Conservation (phyloP, 2,329 filamentous ascomycete species). For the Apiospora sp. region DNA sequence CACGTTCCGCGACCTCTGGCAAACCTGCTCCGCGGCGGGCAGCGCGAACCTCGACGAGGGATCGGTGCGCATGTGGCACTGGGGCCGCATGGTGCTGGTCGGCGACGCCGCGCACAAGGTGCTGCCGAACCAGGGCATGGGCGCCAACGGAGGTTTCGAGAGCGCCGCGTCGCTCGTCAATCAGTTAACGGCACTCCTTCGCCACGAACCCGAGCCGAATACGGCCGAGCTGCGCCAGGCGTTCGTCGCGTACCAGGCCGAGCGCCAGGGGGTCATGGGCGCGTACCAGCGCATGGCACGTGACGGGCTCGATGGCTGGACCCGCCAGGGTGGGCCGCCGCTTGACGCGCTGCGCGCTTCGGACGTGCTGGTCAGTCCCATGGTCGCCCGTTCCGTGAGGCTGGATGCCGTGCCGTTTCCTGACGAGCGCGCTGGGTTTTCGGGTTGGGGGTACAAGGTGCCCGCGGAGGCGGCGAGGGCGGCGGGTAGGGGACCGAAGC, state of each 20-base stretch:
- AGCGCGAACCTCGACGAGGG: constrained; percentile 45
- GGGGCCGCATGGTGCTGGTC: constrained; percentile 42
- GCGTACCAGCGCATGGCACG: constrained; percentile 1
- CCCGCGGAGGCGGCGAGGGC: constrained; percentile 10
- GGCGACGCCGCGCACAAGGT: constrained; percentile 47
- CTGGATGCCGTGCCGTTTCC: constrained; percentile 4
- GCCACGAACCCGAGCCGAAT: neutral
- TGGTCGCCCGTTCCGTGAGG: neutral
- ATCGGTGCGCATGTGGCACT: constrained; percentile 40
- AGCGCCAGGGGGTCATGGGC: constrained; percentile 2
- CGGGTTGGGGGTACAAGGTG: neutral
- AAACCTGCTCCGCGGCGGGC: constrained; percentile 15
- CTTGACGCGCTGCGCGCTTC: neutral
- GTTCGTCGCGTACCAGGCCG: neutral
- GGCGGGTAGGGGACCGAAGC: neutral
- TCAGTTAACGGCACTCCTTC: neutral
- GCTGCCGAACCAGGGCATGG: constrained; percentile 41
- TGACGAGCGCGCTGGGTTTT: neutral
- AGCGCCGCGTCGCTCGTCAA: neutral
- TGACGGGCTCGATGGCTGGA: constrained; percentile 4
- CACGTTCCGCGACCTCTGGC: neutral
- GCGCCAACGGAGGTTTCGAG: constrained; percentile 37
- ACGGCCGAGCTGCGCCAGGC: neutral
- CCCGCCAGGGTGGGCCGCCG: neutral
- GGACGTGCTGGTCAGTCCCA: neutral